These are phyloP conservation scores for Tulasnella sp. DNA, from an alignment of 768 basidiomycete species.

Conservation along the genomic window DNA sequence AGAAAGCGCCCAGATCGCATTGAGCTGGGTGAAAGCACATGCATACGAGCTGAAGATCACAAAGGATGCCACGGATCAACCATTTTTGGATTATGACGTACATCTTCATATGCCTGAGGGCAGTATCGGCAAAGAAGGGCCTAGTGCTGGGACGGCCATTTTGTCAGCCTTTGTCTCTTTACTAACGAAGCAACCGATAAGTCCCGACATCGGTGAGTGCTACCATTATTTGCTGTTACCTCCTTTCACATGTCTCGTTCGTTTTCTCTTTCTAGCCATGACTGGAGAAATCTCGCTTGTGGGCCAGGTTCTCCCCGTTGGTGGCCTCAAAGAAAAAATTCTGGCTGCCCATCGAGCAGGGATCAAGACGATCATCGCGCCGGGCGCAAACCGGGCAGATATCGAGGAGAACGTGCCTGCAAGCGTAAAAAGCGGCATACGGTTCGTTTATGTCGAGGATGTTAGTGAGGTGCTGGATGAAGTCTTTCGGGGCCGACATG, in stretches of 20 bases:
- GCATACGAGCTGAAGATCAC: slow-evolving; percentile 86
- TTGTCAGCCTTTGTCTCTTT: slow-evolving; percentile 83
- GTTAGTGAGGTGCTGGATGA: slow-evolving; percentile 82
- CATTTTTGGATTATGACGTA: slow-evolving; percentile 76
- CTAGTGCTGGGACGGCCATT: slow-evolving; percentile 92
- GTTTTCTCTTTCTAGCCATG: slow-evolving; percentile 55
- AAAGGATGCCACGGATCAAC: slow-evolving; percentile 52
- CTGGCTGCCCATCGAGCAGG: slow-evolving; percentile 94
- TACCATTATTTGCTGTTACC: background rate
- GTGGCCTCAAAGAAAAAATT: slow-evolving; percentile 93
- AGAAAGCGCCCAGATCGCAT: slow-evolving; percentile 88
- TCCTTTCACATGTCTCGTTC: background rate
- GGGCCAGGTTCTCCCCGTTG: slow-evolving; percentile 92
- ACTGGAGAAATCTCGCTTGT: slow-evolving; percentile 96
- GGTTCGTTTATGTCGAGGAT: slow-evolving; percentile 91
- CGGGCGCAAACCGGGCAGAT: slow-evolving; percentile 80
- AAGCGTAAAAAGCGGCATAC: slow-evolving; percentile 90
- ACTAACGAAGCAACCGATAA: slow-evolving; percentile 73
- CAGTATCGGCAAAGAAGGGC: slow-evolving; percentile 88
- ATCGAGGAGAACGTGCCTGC: slow-evolving; percentile 96
- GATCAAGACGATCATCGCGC: slow-evolving; percentile 83
- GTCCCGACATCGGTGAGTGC: slow-evolving; percentile 80
- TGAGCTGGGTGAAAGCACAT: slow-evolving; percentile 88
- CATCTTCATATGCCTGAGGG: slow-evolving; percentile 98
- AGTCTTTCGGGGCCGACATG: slow-evolving; percentile 56